Base-by-base conservation (phyloP, 1,284 basidiomycete genomes). In the Coriolopsis trogii region DNA sequence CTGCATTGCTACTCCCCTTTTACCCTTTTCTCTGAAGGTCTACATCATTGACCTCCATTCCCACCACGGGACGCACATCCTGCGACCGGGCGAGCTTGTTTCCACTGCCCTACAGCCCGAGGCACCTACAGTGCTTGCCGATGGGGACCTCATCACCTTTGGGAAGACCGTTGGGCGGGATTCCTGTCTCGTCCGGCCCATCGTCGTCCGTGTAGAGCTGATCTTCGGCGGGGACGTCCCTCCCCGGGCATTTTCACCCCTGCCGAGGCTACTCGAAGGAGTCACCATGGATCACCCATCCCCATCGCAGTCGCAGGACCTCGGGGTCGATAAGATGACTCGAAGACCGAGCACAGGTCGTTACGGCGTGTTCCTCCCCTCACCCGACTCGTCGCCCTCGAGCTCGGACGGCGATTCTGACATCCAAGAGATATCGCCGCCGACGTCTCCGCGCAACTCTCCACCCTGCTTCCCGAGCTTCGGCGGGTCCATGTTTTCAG, bases 111-210 rank as follows among this genome's bases (percentile, higher is more conserved):
- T 86, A 21, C 64, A 68, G 36, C 71, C 80, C 16, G 77, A 84
- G 55, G 70, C 70, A 1, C 75, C 79, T 12, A 74, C 71, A 25
- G 63, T 71, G 16, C 77, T 90, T 30, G 64, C 72, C 28, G 80
- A 87, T 61, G 85, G 85, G 50, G 87, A 89, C 64, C 65, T 78
- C 31, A 61, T 90, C 54, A 89, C 85, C 1, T 87, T 90, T 63
- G 87, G 87, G 56, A 89, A 89, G 70, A 70, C 75, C 6, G 88
- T 90, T 1, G 84, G 81, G 24, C 77, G 77, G 51, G 79, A 79
- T 41, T 73, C 76, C 29, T 78, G 77, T 45, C 67, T 76, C 25
- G 87, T 89, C 26, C 71, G 73, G 2, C 87, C 87, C 6, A 72
- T 89, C 34, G 77, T 80, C 26, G 81, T 73, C 41, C 75, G 78